Evolutionary conservation across 129 eudicot genomes (phyloP).

Genomic region (Gnaphalium uliginosum): DNA sequence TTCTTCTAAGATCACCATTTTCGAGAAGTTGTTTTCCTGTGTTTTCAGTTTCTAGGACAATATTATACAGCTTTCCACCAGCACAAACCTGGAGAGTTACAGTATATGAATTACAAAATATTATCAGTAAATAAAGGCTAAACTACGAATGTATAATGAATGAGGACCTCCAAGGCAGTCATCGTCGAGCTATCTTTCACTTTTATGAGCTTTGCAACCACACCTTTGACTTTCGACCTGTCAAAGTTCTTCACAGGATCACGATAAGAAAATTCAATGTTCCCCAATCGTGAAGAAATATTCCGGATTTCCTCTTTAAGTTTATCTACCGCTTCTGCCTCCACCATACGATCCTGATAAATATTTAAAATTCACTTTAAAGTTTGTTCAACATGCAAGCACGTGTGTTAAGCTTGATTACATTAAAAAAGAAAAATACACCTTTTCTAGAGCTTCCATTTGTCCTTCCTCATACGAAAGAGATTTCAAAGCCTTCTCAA

Average conservation of each 20-base stretch:
- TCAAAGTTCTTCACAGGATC: slow-evolving; percentile 89
- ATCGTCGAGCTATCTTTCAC: slow-evolving; percentile 82
- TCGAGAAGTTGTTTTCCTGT: slow-evolving; percentile 90
- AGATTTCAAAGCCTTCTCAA: slow-evolving; percentile 60
- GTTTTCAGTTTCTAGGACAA: slow-evolving; percentile 86
- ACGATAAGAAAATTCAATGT: slow-evolving; percentile 75
- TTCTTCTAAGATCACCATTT: slow-evolving; percentile 81
- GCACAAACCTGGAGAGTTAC: slow-evolving; percentile 77
- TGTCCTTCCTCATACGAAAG: slow-evolving; percentile 63
- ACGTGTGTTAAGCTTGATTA: slow-evolving; percentile 5
- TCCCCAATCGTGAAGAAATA: slow-evolving; percentile 69
- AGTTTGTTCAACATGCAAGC: slow-evolving; percentile 3
- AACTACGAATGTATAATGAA: slow-evolving; percentile 12
- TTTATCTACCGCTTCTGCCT: slow-evolving; percentile 62
- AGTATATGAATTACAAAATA: neutral
- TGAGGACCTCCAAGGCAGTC: slow-evolving; percentile 88
- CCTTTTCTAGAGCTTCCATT: slow-evolving; percentile 85
- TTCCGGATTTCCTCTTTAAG: slow-evolving; percentile 69
- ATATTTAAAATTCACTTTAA: neutral
- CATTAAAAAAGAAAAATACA: slow-evolving; percentile 30
- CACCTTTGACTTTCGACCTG: slow-evolving; percentile 92
- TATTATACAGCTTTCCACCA: slow-evolving; percentile 88
- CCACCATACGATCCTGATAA: slow-evolving; percentile 65
- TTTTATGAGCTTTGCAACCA: slow-evolving; percentile 94
- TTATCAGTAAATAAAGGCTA: slow-evolving; percentile 2